A percentile compares a stretch with the other conserved stretches of the same genome.
Conservation (phyloP, 1,284 basidiomycete species). For the Naganishia sp. region DNA sequence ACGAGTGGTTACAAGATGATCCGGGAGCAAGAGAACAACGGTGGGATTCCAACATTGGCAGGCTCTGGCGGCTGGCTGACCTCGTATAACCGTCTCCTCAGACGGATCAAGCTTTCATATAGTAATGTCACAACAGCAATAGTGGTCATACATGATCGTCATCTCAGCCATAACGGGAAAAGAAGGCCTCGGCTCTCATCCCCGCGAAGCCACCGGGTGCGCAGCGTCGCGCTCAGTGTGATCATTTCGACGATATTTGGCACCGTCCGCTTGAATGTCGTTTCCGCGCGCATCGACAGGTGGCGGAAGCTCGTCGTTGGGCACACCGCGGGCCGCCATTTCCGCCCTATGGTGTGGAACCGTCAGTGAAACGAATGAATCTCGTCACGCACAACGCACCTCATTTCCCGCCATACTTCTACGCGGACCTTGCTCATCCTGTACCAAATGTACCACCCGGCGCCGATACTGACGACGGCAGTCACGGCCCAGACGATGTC, state of each 20-base stretch:
- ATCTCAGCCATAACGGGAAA: no score
- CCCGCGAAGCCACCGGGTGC: background rate
- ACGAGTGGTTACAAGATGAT: no score
- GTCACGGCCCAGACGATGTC: conserved; percentile 40
- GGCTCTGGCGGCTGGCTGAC: no score
- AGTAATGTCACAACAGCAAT: no score
- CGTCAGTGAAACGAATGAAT: background rate
- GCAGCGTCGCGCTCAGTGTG: conserved; percentile 8
- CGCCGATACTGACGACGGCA: conserved; percentile 40
- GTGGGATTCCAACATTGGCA: no score
- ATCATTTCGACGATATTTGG: background rate
- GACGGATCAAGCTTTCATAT: no score
- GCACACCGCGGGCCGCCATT: conserved; percentile 5
- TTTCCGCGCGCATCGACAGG: conserved; percentile 5
- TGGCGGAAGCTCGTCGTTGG: conserved; percentile 4
- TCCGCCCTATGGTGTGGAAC: background rate
- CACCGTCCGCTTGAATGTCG: background rate
- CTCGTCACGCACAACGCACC: conserved; percentile 3
- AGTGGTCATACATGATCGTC: no score
- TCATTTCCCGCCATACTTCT: conserved; percentile 39
- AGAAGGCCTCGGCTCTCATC: no score
- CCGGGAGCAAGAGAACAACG: no score
- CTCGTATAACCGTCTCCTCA: no score
- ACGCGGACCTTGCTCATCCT: conserved; percentile 42
- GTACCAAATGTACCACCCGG: conserved; percentile 40